Evolutionary conservation across 257 asterid species (phyloP), one percentile per base, ranked within the genome.

Genomic region (Solanum pennellii): DNA sequence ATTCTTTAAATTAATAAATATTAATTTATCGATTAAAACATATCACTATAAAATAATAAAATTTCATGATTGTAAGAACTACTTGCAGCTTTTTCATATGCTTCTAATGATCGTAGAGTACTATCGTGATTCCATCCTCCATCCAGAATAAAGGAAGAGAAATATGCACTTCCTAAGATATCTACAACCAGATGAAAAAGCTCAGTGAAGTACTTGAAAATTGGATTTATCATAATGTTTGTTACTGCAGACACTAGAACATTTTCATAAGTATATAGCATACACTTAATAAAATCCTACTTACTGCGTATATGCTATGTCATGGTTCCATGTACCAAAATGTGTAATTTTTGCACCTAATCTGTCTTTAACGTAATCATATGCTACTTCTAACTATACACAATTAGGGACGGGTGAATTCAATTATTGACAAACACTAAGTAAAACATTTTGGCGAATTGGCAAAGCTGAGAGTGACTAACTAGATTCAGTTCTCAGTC

Each of bases 161-260:
- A 93, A 89, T 90, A 94, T 20, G 98, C 98, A 93, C 93, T 94
- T 82, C 98, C 99, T 13, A 96, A 91, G 88, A 90, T 94, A 91
- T 96, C 98, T 94, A 97, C 80, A 73, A 35, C 45, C 80, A 83
- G 7, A 37, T 37, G 82, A 87, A 77, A 86, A 47, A 87, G 29
- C 86, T 82, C 89, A 71, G 62, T 37, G 76, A 52, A 60, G 37
- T n/a, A 65, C 37, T 29, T 27, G 21, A 18, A 66, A 79, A 35
- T 29, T 31, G 71, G 71, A 76, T 52, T 59, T 52, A 25, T 35
- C 49, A 20, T 68, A 45, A 76, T 42, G 62, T 27, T 68, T 68
- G 29, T 66, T 66, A 27, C 31, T 68, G 75, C 39, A 29, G 75
- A 68, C 14, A 27, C 41, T 31, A 68, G 39, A 68, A 68, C 15